phyloP scores from a whole-genome alignment of 495 filamentous ascomycete species.

The Penicillium riverlandense region DNA sequence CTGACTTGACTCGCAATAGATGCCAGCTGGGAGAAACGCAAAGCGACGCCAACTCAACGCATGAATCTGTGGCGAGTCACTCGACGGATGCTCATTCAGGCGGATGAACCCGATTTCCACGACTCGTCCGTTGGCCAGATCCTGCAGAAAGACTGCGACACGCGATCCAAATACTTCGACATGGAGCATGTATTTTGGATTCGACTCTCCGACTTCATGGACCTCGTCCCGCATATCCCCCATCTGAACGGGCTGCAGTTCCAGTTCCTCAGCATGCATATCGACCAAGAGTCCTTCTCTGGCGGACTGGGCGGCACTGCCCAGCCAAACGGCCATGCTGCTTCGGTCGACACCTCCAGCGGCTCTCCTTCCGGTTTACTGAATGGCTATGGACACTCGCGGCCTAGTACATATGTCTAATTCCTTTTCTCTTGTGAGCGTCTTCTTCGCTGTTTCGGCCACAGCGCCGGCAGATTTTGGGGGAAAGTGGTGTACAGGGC shows the following conservation, averaged over 20 bases:
- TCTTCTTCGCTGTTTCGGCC: slow-evolving; percentile 18
- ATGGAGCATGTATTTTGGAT: slow-evolving; percentile 69
- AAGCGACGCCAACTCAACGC: slow-evolving; percentile 38
- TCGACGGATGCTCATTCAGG: slow-evolving; percentile 41
- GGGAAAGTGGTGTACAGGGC: slow-evolving; percentile 24
- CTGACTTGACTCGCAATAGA: slow-evolving; percentile 32
- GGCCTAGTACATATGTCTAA: slow-evolving; percentile 44
- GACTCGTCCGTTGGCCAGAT: slow-evolving; percentile 34
- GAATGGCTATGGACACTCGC: slow-evolving; percentile 34
- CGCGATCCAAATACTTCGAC: slow-evolving; percentile 44
- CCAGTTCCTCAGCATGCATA: slow-evolving; percentile 40
- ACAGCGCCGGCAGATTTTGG: slow-evolving; percentile 16
- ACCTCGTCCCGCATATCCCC: slow-evolving; percentile 59
- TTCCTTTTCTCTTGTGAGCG: slow-evolving; percentile 17
- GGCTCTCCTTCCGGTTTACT: slow-evolving; percentile 11
- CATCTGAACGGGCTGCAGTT: slow-evolving; percentile 60
- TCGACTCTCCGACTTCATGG: slow-evolving; percentile 70
- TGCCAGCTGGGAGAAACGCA: slow-evolving; percentile 57
- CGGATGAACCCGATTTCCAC: slow-evolving; percentile 30
- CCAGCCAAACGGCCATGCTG: slow-evolving; percentile 28
- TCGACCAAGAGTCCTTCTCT: slow-evolving; percentile 31
- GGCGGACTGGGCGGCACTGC: slow-evolving; percentile 1
- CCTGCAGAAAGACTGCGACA: slow-evolving; percentile 40
- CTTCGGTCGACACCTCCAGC: slow-evolving; percentile 3
- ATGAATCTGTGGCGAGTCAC: slow-evolving; percentile 48